phyloP scores from a whole-genome alignment of 2,329 filamentous ascomycete genomes.

The Xylaria sp. region DNA sequence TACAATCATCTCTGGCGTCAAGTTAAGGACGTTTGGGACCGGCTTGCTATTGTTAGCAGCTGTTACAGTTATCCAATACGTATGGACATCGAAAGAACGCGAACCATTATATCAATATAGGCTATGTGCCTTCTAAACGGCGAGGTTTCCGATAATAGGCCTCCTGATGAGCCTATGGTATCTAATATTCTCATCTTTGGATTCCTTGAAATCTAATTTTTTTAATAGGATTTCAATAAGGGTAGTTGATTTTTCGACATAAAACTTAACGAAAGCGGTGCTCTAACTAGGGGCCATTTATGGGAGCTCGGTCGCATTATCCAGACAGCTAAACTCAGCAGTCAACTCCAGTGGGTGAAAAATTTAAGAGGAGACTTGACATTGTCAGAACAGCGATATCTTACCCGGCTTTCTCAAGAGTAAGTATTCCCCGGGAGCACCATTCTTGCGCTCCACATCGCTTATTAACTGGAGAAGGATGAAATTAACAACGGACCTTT shows the following conservation, averaged over 20 bases:
- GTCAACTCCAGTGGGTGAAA: not conserved
- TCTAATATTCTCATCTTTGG: not conserved
- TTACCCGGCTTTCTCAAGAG: not conserved
- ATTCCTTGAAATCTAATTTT: not conserved
- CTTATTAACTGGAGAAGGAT: not conserved
- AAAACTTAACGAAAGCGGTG: not conserved
- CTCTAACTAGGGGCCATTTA: conserved; percentile 1
- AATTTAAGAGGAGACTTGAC: not conserved
- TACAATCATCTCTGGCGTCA: conserved; percentile 21
- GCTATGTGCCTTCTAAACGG: conserved; percentile 32
- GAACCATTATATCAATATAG: conserved; percentile 20
- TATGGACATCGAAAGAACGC: conserved; percentile 6
- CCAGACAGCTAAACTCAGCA: not conserved
- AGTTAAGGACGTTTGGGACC: conserved; percentile 19
- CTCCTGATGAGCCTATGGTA: not conserved
- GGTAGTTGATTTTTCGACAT: conserved; percentile 5
- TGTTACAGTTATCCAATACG: conserved; percentile 24
- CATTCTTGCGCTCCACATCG: not conserved
- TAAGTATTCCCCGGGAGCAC: not conserved
- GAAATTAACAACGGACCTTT: not conserved
- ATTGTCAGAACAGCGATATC: not conserved
- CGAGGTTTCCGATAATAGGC: conserved; percentile 24
- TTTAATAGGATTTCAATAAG: conserved; percentile 20
- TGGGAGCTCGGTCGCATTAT: conserved; percentile 13
- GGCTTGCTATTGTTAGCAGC: conserved; percentile 26